Conservation (phyloP, 495 filamentous ascomycete species). For the Daldinia concentrica region DNA sequence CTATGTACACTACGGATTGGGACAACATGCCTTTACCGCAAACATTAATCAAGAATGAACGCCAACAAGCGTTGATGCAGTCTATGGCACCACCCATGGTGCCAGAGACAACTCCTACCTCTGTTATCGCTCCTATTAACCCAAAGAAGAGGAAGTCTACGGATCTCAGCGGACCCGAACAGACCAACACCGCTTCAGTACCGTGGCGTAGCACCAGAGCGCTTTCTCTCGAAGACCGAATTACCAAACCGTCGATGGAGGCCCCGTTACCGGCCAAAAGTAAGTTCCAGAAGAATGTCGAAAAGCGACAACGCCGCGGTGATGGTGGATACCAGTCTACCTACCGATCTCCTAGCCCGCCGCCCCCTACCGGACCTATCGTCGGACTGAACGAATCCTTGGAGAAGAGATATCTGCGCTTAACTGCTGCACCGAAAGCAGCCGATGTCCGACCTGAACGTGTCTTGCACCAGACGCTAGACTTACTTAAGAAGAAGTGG, state of each 20-base stretch:
- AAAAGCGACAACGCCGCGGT: slow-evolving; percentile 89
- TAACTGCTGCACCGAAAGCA: slow-evolving; percentile 88
- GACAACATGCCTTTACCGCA: slow-evolving; percentile 85
- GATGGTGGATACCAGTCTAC: slow-evolving; percentile 71
- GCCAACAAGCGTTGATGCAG: slow-evolving; percentile 53
- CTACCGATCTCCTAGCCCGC: slow-evolving; percentile 68
- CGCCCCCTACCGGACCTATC: slow-evolving; percentile 76
- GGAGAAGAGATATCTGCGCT: slow-evolving; percentile 93
- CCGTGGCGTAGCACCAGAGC: slow-evolving; percentile 80
- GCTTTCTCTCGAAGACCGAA: slow-evolving; percentile 77
- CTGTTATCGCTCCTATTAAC: slow-evolving; percentile 24
- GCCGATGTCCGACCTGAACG: slow-evolving; percentile 85
- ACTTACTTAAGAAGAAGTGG: slow-evolving; percentile 94
- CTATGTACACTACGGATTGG: slow-evolving; percentile 82
- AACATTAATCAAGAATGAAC: slow-evolving; percentile 80
- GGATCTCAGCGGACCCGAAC: slow-evolving; percentile 62
- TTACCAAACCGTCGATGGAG: slow-evolving; percentile 66
- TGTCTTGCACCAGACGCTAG: slow-evolving; percentile 83
- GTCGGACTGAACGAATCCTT: slow-evolving; percentile 84
- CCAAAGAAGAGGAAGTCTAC: slow-evolving; percentile 85
- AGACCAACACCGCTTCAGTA: slow-evolving; percentile 52
- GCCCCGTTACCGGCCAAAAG: slow-evolving; percentile 64
- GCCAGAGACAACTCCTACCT: slow-evolving; percentile 28
- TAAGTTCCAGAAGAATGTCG: slow-evolving; percentile 89
- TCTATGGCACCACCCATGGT: slow-evolving; percentile 20